These are phyloP conservation scores for Phytophthora tubulina DNA, from an alignment of 352 stramenopile species.

Conservation along the genomic window DNA sequence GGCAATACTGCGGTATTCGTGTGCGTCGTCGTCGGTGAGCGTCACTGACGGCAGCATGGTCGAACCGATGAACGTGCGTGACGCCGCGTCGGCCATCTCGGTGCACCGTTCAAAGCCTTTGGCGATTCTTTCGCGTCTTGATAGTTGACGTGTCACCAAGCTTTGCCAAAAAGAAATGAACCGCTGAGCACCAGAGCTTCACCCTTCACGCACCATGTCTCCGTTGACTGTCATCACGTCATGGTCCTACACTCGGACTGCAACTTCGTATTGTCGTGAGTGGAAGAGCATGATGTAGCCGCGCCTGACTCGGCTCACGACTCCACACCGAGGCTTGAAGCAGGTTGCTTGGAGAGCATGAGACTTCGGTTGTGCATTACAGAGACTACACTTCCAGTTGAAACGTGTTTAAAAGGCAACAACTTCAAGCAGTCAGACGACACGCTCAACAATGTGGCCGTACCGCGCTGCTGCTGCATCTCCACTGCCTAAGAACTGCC, in stretches of 20 bases:
- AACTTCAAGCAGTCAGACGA: conserved; percentile 7
- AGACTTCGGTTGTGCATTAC: background rate
- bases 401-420: conserved; percentile 2
- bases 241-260: conserved; percentile 19
- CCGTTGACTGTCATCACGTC: conserved; percentile 1
- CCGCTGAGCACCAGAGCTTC: background rate
- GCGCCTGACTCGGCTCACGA: background rate
- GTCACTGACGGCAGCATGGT: conserved; percentile 35
- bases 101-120: background rate
- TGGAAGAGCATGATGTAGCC: conserved; percentile 1
- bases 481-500: conserved; percentile 3
- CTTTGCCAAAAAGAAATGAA: conserved; percentile 4
- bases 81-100: conserved; percentile 5
- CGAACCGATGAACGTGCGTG: conserved; percentile 26
- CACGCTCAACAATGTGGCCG: background rate
- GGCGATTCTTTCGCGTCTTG: conserved; percentile 9
- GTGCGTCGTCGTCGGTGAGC: conserved; percentile 43
- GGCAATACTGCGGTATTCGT: conserved; percentile 44
- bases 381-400: conserved; percentile 11
- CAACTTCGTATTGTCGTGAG: conserved; percentile 15
- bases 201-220: conserved; percentile 6
- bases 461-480: background rate
- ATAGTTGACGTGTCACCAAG: background rate
- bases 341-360: conserved; percentile 1
- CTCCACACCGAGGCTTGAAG: background rate